A percentile compares a stretch with the other conserved stretches of the same genome.
Evolutionary conservation across 1,284 basidiomycete species (phyloP).

Genomic region (Ceraceosorus guamensis): DNA sequence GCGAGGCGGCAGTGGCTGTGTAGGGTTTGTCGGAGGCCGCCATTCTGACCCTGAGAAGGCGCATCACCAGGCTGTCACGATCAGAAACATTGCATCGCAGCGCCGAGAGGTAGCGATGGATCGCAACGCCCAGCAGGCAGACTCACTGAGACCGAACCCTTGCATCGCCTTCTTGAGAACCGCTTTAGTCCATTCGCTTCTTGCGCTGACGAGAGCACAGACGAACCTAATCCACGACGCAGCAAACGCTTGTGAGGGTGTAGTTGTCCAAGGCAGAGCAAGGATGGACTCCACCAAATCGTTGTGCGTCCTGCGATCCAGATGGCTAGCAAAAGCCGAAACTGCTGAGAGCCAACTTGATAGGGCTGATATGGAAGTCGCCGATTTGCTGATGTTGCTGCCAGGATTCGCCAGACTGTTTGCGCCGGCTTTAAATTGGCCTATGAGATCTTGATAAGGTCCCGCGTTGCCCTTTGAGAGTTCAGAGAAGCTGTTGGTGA

Average conservation of each 20-base stretch:
- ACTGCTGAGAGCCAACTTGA: slow-evolving; percentile 52
- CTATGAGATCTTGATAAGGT: slow-evolving; percentile 54
- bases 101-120: neutral
- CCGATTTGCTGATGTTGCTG: slow-evolving; percentile 5
- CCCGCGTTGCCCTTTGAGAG: slow-evolving; percentile 18
- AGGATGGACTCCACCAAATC: slow-evolving; percentile 80
- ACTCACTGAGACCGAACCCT: slow-evolving; percentile 80
- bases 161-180: slow-evolving; percentile 73
- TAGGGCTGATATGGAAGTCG: slow-evolving; percentile 23
- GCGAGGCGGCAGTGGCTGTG: slow-evolving; percentile 54
- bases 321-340: slow-evolving; percentile 57
- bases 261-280: slow-evolving; percentile 67
- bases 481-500: slow-evolving; percentile 71
- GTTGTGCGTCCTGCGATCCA: slow-evolving; percentile 68
- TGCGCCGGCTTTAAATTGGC: slow-evolving; percentile 51
- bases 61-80: neutral
- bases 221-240: slow-evolving; percentile 60
- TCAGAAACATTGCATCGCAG: neutral
- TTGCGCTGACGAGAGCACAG: slow-evolving; percentile 84
- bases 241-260: slow-evolving; percentile 56
- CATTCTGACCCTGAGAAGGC: slow-evolving; percentile 6
- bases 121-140: neutral
- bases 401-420: neutral
- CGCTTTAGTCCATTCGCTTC: slow-evolving; percentile 80
- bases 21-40: neutral